Percentiles rank a stretch among this genome's conserved stretches.
Evolutionary conservation across 2,329 filamentous ascomycete species (phyloP).

Genomic region (Mycosphaerelloides madeirae): DNA sequence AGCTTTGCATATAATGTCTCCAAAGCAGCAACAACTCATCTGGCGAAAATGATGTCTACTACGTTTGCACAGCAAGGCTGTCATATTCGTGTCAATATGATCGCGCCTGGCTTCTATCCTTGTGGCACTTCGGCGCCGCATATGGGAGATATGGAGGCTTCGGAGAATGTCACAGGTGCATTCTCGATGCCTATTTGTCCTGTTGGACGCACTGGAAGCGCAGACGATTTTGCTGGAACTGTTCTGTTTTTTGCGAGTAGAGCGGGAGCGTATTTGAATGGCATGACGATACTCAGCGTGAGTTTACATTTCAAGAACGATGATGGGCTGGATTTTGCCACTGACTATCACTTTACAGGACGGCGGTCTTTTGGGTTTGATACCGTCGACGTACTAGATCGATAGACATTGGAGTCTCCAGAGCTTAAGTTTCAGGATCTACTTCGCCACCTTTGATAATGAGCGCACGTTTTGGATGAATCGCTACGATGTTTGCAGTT

Average conservation of each 20-base stretch:
- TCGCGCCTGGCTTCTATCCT: conserved; percentile 37
- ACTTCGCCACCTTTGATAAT: too few species aligned
- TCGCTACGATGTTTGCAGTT: too few species aligned
- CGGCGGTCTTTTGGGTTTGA: neutral
- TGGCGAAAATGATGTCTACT: conserved; percentile 48
- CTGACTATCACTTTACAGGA: neutral
- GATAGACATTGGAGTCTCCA: too few species aligned
- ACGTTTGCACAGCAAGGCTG: conserved; percentile 35
- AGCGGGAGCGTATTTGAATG: conserved; percentile 3
- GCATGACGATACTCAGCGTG: neutral
- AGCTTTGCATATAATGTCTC: conserved; percentile 40
- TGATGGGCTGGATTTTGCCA: neutral
- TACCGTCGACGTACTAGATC: neutral
- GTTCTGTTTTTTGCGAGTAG: neutral
- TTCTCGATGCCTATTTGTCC: neutral
- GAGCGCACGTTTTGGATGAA: too few species aligned
- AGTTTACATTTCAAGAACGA: neutral
- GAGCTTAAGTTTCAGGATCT: too few species aligned
- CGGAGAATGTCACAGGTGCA: neutral
- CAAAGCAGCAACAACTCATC: conserved; percentile 44
- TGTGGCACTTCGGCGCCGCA: conserved; percentile 5
- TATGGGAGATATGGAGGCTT: neutral
- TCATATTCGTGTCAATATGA: conserved; percentile 44
- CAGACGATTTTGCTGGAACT: neutral
- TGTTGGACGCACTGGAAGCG: neutral